A percentile compares a stretch with the other conserved stretches of the same genome.
Evolutionary conservation across 192 early-diverging fungal species (phyloP).

Genomic region (Glomus cerebriforme): DNA sequence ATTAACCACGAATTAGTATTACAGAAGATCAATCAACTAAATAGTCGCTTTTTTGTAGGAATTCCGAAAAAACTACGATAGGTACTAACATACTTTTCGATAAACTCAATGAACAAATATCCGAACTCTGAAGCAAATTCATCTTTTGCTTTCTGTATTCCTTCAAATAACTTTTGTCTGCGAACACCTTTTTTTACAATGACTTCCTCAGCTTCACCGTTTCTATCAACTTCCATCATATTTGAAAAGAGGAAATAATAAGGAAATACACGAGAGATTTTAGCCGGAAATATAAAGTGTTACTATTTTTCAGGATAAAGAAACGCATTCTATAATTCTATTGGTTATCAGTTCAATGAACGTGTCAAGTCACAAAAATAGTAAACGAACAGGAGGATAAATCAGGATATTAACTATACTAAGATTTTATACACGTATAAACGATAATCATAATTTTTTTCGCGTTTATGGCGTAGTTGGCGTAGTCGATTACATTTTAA

Average conservation of each 20-base stretch:
- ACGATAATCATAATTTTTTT: too few species aligned
- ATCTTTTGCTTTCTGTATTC: conserved; percentile 11
- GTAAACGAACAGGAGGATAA: neutral
- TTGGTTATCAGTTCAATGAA: neutral
- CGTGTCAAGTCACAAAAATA: neutral
- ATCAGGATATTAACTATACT: neutral
- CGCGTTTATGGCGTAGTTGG: too few species aligned
- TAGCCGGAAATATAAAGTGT: too few species aligned
- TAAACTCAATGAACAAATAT: conserved; percentile 9
- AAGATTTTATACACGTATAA: too few species aligned
- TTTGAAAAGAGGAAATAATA: neutral
- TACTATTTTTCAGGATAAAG: neutral
- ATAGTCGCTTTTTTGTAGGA: neutral
- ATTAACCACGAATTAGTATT: neutral
- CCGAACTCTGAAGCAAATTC: conserved; percentile 11
- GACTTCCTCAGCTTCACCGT: conserved; percentile 3
- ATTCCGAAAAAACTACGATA: neutral
- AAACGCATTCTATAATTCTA: neutral
- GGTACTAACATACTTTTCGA: neutral
- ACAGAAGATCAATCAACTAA: too few species aligned
- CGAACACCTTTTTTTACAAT: neutral
- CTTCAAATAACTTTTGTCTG: neutral
- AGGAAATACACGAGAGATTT: neutral
- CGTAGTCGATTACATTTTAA: too few species aligned
- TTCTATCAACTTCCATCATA: too few species aligned